Conservation (phyloP, 441 rosid genomes). For the Populus hybrid region DNA sequence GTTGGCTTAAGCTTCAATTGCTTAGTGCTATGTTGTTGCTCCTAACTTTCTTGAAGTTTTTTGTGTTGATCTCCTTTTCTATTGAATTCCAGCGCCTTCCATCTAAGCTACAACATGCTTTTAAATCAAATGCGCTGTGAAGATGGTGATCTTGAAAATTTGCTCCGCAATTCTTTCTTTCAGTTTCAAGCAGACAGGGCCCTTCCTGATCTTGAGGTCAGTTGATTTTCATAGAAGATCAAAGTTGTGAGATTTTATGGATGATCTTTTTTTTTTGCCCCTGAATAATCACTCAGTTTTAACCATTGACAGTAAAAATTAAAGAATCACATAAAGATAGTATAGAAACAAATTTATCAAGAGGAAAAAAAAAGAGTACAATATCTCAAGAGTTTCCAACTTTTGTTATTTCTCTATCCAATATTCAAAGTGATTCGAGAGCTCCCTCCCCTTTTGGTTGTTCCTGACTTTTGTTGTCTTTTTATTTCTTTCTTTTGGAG, state of each 20-base stretch:
- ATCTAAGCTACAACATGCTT: constrained; percentile 97
- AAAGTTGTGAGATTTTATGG: neutral
- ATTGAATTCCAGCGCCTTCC: constrained; percentile 72
- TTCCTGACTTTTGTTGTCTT: neutral
- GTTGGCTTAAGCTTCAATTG: neutral
- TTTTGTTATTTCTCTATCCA: neutral
- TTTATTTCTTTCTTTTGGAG: neutral
- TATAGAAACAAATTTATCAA: no score
- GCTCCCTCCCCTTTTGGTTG: neutral
- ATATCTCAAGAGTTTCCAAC: neutral
- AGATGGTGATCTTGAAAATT: constrained; percentile 95
- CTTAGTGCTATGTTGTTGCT: neutral
- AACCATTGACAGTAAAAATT: neutral
- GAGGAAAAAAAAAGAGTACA: no score
- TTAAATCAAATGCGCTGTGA: constrained; percentile 93
- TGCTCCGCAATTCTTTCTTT: constrained; percentile 93
- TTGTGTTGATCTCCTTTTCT: constrained; percentile 19
- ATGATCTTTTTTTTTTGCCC: neutral
- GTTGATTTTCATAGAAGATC: constrained; percentile 15
- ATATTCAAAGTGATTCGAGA: neutral
- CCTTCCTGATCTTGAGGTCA: constrained; percentile 89
- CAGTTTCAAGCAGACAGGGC: constrained; percentile 98
- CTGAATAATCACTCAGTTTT: neutral
- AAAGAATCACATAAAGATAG: neutral
- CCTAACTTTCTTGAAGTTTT: constrained; percentile 5